Evolutionary conservation across 768 basidiomycete species (phyloP).

Genomic region (Amanita polypyramis): DNA sequence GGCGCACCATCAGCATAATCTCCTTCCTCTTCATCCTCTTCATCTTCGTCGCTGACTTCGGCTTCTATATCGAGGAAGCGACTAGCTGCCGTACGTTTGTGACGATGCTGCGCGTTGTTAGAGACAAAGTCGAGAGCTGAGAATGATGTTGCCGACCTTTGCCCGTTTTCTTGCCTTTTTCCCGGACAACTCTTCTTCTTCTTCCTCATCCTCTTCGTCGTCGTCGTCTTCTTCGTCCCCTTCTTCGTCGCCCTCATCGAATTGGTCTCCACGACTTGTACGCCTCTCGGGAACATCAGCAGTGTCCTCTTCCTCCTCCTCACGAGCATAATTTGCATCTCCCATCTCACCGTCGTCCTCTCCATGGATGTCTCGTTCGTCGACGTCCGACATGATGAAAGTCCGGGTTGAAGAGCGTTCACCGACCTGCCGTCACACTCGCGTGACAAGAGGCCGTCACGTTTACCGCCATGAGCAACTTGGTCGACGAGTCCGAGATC

Average conservation of each 20-base stretch:
- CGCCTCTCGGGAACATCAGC: conserved; percentile 25
- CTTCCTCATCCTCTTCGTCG: conserved; percentile 37
- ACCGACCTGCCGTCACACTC: neutral
- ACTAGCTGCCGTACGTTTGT: conserved; percentile 53
- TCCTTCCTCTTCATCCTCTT: conserved; percentile 80
- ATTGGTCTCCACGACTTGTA: conserved; percentile 21
- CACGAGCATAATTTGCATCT: neutral
- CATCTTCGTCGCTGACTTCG: conserved; percentile 94
- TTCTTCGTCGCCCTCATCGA: conserved; percentile 28
- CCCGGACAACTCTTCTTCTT: conserved; percentile 42
- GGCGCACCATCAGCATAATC: conserved; percentile 48
- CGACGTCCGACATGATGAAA: conserved; percentile 8
- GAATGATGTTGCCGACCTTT: conserved; percentile 33
- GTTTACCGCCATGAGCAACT: neutral
- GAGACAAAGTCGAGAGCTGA: conserved; percentile 2
- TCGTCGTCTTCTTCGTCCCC: conserved; percentile 27
- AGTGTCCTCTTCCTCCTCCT: conserved; percentile 1
- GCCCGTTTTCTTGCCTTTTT: conserved; percentile 45
- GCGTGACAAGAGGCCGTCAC: neutral
- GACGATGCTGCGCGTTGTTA: conserved; percentile 37
- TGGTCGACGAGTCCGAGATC: conserved; percentile 2
- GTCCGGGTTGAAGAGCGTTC: neutral
- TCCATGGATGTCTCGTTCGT: conserved; percentile 11
- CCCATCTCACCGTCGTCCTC: conserved; percentile 7
- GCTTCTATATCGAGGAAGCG: conserved; percentile 95